phyloP scores from a whole-genome alignment of 1,139 yeast species.

The Suhomyces maxii region DNA sequence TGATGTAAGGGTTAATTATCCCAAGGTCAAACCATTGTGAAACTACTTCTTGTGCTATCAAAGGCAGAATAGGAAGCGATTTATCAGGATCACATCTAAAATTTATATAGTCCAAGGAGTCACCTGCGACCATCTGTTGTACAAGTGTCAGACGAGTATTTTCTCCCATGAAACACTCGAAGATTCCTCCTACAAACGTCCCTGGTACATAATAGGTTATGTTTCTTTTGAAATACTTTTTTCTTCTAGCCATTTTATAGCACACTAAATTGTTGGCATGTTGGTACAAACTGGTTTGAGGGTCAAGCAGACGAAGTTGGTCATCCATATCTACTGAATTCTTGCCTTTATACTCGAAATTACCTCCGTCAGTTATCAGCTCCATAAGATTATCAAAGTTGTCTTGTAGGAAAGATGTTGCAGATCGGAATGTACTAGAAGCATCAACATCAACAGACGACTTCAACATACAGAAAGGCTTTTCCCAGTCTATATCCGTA shows the following conservation, averaged over 20 bases:
- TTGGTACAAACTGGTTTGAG: not conserved
- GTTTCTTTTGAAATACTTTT: constrained; percentile 54
- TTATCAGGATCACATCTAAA: constrained; percentile 35
- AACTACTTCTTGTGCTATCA: constrained; percentile 58
- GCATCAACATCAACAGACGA: constrained; percentile 19
- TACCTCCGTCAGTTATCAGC: not conserved
- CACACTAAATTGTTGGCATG: constrained; percentile 42
- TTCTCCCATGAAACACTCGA: constrained; percentile 46
- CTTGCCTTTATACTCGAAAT: not conserved
- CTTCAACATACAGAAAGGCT: constrained; percentile 49
- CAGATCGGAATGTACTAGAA: not conserved
- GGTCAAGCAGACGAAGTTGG: not conserved
- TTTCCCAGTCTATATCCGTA: constrained; percentile 52
- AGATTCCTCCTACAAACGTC: constrained; percentile 67
- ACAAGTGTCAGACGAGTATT: constrained; percentile 22
- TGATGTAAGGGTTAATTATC: constrained; percentile 23
- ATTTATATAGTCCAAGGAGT: constrained; percentile 20
- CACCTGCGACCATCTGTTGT: constrained; percentile 15
- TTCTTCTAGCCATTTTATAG: constrained; percentile 63
- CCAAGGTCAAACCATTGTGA: constrained; percentile 46
- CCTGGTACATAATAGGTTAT: constrained; percentile 56
- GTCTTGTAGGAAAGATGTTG: not conserved
- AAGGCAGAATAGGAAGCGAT: constrained; percentile 54
- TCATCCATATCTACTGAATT: not conserved
- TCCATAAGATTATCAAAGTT: not conserved